Base-by-base conservation (phyloP, 495 filamentous ascomycete genomes). In the Hypomontagnella submonticulosa region DNA sequence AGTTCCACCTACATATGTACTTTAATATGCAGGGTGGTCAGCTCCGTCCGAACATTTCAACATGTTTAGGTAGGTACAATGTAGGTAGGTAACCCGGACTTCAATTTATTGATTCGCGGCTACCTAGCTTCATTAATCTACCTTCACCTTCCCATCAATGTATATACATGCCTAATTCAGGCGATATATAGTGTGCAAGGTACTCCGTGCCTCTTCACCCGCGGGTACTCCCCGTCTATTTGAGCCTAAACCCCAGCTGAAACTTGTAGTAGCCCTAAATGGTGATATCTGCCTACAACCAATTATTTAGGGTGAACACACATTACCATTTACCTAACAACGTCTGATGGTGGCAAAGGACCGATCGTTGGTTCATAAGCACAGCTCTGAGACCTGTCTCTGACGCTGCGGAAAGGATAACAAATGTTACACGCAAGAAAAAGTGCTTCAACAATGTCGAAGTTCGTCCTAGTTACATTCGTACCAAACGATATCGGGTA, bases 191-290 rank as follows among this genome's bases (percentile, higher is more conserved):
- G n/a, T n/a, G n/a, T n/a, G n/a, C n/a, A n/a, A n/a, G 51, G 11
- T 43, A 37, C 36, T 57, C 49, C 50, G 41, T 40, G 19, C 37
- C n/a, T 32, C 6, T 37, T 55, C 33, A 6, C n/a, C 38, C 30
- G 20, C 37, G 51, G 51, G 51, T 55, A 41, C 40, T 40, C 57
- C 40, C 38, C n/a, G n/a, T n/a, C 37, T 33, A 36, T 41, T 55
- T 54, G 46, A 50, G 56, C 49, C 52, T 61, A 67, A 57, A 57
- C 51, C 49, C 23, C 57, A 67, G 63, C 63, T 67, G 63, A 67
- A 67, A 67, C 63, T n/a, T 23, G 43, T 5, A 13, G 33, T 49
- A 50, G 38, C 42, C 38, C 37, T 33, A 43, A 30, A 43, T 7
- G 36, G 23, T 27, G 23, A 27, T 27, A 33, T 30, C 16, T 10